Conservation (phyloP, 306 rosid species). For the Hippophae tibetana region DNA sequence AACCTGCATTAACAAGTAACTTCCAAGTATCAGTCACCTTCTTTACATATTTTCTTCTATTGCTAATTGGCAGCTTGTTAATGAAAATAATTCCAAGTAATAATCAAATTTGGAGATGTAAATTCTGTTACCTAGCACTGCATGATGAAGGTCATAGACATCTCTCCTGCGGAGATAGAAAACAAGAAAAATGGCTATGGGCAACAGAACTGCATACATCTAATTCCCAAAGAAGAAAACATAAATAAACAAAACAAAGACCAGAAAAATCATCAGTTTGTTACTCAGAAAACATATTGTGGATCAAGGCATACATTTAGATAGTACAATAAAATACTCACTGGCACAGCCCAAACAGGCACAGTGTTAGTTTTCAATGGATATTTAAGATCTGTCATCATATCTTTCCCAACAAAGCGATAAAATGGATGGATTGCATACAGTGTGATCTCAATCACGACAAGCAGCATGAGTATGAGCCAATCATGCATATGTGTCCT, state of each 20-base stretch:
- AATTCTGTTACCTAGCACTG: conserved; percentile 55
- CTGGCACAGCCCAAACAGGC: conserved; percentile 80
- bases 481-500: conserved; percentile 73
- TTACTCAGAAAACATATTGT: not conserved
- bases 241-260: not conserved
- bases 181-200: conserved; percentile 48
- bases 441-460: conserved; percentile 29
- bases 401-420: conserved; percentile 85
- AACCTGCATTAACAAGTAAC: conserved; percentile 45
- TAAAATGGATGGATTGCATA: conserved; percentile 55
- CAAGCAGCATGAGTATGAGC: conserved; percentile 68
- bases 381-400: conserved; percentile 77
- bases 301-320: not conserved
- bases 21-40: conserved; percentile 17
- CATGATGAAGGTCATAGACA: conserved; percentile 88
- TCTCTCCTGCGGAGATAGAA: conserved; percentile 68
- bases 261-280: conserved; percentile 20
- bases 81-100: not conserved
- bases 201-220: conserved; percentile 63
- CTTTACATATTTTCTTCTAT: not conserved
- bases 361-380: conserved; percentile 76
- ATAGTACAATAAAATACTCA: conserved; percentile 29
- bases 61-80: conserved; percentile 10
- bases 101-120: not conserved
- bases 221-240: conserved; percentile 25